phyloP scores from a whole-genome alignment of 2,329 filamentous ascomycete genomes.

The Neocucurbitaria cava region DNA sequence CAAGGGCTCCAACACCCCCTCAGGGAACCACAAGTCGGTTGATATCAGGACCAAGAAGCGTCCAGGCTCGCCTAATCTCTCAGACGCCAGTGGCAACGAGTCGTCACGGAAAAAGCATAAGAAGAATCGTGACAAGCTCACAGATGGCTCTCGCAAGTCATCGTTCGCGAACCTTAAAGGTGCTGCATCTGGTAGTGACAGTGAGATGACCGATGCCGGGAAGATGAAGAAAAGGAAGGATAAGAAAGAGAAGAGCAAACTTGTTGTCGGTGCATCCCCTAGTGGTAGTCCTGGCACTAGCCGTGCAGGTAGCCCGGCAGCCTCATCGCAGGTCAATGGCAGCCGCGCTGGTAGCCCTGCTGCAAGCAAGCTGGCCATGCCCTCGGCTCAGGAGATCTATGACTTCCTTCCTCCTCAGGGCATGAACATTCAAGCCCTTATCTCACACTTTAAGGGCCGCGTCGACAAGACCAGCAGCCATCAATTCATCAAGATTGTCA shows the following conservation, averaged over 20 bases:
- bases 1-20: slow-evolving; percentile 75
- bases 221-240: slow-evolving; percentile 64
- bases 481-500: slow-evolving; percentile 55
- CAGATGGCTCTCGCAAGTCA: slow-evolving; percentile 35
- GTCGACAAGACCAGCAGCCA: slow-evolving; percentile 45
- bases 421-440: slow-evolving; percentile 52
- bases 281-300: slow-evolving; percentile 68
- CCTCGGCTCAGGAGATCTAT: slow-evolving; percentile 54
- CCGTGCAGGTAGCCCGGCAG: slow-evolving; percentile 55
- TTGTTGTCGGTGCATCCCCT: slow-evolving; percentile 63
- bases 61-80: slow-evolving; percentile 83
- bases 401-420: slow-evolving; percentile 54
- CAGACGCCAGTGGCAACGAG: slow-evolving; percentile 91
- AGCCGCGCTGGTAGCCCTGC: slow-evolving; percentile 40
- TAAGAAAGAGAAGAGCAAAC: slow-evolving; percentile 65
- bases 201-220: slow-evolving; percentile 73
- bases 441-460: slow-evolving; percentile 51
- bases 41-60: slow-evolving; percentile 73
- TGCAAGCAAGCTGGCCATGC: slow-evolving; percentile 37
- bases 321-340: slow-evolving; percentile 29
- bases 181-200: slow-evolving; percentile 72
- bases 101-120: slow-evolving; percentile 71
- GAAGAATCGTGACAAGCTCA: slow-evolving; percentile 44
- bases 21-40: slow-evolving; percentile 59
- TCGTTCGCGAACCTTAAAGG: slow-evolving; percentile 40